Conservation (phyloP, 352 stramenopile genomes). For the Aphanomyces euteiches region DNA sequence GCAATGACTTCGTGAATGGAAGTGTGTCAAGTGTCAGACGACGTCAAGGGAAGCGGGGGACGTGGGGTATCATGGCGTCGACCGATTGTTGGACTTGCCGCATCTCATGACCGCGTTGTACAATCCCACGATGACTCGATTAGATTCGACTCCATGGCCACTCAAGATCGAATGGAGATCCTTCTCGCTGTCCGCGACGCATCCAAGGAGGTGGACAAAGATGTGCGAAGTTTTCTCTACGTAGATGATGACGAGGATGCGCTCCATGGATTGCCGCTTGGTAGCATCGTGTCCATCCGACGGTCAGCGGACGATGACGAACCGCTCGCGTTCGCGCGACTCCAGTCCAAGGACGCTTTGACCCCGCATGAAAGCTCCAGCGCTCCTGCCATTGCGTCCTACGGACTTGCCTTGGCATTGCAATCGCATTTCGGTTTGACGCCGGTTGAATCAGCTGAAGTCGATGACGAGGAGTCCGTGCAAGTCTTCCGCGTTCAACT, state of each 20-base stretch:
- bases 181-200: background rate
- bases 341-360: background rate
- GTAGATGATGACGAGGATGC: background rate
- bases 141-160: no score
- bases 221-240: conserved; percentile 9
- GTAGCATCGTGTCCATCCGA: conserved; percentile 3
- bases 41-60: no score
- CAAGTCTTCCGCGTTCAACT: background rate
- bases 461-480: background rate
- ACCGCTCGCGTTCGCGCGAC: background rate
- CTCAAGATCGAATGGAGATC: conserved; percentile 20
- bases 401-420: conserved; percentile 11
- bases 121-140: no score
- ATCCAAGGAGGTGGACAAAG: background rate
- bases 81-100: no score
- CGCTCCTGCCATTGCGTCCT: background rate
- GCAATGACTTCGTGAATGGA: no score
- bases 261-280: background rate
- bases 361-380: background rate
- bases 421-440: background rate
- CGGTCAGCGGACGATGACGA: background rate
- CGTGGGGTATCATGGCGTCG: no score
- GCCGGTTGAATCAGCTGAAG: background rate
- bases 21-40: no score
- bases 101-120: no score